Evolutionary conservation across 371 early-diverging fungal genomes (phyloP).

Genomic region (Mucor sp.): DNA sequence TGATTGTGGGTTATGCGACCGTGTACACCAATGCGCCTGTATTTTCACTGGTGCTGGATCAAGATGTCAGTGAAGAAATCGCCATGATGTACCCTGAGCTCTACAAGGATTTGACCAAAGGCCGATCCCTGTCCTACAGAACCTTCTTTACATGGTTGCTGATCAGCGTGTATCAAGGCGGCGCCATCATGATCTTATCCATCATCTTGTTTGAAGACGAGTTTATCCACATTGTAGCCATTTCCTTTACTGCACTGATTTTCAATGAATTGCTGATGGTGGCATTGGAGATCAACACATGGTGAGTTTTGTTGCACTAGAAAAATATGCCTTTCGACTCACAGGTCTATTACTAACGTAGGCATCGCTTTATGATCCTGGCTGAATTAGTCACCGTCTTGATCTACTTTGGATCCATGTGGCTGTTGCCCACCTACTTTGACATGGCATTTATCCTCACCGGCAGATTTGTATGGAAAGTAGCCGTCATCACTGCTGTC

Average conservation of each 20-base stretch:
- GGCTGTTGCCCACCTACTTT: slow-evolving; percentile 87
- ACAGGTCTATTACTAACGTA: slow-evolving; percentile 7
- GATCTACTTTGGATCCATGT: slow-evolving; percentile 89
- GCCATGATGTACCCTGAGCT: slow-evolving; percentile 97
- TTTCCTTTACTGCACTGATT: slow-evolving; percentile 96
- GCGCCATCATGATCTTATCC: slow-evolving; percentile 95
- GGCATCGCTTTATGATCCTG: slow-evolving; percentile 82
- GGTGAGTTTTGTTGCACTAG: slow-evolving; percentile 37
- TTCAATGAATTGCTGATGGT: slow-evolving; percentile 99
- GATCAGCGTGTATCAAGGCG: slow-evolving; percentile 97
- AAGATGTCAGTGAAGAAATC: slow-evolving; percentile 91
- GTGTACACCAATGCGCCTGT: slow-evolving; percentile 98
- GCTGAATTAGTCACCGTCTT: slow-evolving; percentile 81
- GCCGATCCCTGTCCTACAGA: slow-evolving; percentile 86
- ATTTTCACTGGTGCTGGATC: slow-evolving; percentile 92
- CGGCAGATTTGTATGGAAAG: slow-evolving; percentile 86
- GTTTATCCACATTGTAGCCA: slow-evolving; percentile 95
- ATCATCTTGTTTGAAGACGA: slow-evolving; percentile 95
- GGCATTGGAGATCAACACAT: slow-evolving; percentile 90
- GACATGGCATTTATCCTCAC: slow-evolving; percentile 89
- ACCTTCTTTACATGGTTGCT: slow-evolving; percentile 96
- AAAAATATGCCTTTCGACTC: too few species aligned
- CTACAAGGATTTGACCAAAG: slow-evolving; percentile 96
- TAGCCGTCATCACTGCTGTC: slow-evolving; percentile 86
- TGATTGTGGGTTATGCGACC: slow-evolving; percentile 86